Evolutionary conservation across 1,284 basidiomycete species (phyloP).

Genomic region (Irpex sp.): DNA sequence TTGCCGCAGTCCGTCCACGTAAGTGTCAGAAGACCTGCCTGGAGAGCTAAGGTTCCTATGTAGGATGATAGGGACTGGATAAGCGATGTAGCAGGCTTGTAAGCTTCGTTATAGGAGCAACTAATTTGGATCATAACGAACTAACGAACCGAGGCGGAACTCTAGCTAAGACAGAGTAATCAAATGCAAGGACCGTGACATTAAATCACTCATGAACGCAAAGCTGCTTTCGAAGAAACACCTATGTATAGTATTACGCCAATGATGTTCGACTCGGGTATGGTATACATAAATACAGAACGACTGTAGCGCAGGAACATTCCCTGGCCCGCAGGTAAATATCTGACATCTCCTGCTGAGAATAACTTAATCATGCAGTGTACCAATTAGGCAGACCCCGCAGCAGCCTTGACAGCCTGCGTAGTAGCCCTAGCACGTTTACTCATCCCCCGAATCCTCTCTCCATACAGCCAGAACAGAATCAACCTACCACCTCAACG

Average conservation of each 20-base stretch:
- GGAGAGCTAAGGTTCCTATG: constrained; percentile 44
- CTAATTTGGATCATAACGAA: too few species aligned
- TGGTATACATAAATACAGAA: neutral
- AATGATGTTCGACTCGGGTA: neutral
- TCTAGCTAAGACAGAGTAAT: too few species aligned
- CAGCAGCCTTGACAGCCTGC: neutral
- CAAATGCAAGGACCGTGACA: too few species aligned
- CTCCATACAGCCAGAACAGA: constrained; percentile 47
- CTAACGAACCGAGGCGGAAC: too few species aligned
- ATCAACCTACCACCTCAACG: constrained; percentile 30
- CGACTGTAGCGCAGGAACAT: neutral
- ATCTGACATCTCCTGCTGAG: neutral
- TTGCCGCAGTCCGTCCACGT: constrained; percentile 57
- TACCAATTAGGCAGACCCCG: too few species aligned
- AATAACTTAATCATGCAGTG: too few species aligned
- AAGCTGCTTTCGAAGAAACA: too few species aligned
- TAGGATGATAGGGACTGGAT: constrained; percentile 34
- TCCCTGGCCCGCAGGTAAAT: neutral
- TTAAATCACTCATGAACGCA: too few species aligned
- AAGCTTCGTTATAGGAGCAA: too few species aligned
- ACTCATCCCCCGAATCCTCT: constrained; percentile 35
- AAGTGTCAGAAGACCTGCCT: constrained; percentile 50
- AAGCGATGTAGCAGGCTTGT: too few species aligned
- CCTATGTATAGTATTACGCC: neutral
- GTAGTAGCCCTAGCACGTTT: neutral